A percentile compares a stretch with the other conserved stretches of the same genome.
Conservation (phyloP, 1,284 basidiomycete genomes). For the Thecaphora frezii region DNA sequence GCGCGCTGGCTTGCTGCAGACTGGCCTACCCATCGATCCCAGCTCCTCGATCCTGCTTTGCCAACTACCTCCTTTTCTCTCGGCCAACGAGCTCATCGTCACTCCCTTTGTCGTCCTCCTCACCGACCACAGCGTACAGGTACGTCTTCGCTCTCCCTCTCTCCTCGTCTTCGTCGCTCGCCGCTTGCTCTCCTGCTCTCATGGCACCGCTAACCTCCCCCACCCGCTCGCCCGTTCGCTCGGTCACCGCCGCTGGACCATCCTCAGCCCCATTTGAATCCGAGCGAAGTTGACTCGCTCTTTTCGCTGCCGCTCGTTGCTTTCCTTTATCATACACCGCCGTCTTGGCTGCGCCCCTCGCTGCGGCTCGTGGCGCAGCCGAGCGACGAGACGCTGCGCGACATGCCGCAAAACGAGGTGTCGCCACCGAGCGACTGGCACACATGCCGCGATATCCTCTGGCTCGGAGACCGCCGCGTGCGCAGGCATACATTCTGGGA, state of each 20-base stretch:
- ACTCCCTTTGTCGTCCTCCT: constrained; percentile 51
- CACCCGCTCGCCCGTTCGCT: no score
- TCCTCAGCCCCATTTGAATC: constrained; percentile 25
- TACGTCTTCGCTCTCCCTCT: constrained; percentile 3
- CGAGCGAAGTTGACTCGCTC: constrained; percentile 42
- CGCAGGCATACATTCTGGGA: constrained; percentile 55
- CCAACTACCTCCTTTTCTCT: constrained; percentile 47
- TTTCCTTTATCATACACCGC: constrained; percentile 46
- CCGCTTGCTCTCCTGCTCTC: no score
- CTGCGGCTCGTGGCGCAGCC: constrained; percentile 24
- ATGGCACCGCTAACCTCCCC: no score
- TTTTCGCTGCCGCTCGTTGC: constrained; percentile 49
- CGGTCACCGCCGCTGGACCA: no score
- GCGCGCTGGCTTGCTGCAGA: no score
- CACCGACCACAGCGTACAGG: constrained; percentile 23
- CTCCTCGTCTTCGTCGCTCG: no score
- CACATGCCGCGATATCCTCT: constrained; percentile 46
- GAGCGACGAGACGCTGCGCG: constrained; percentile 18
- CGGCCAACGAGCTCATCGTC: constrained; percentile 54
- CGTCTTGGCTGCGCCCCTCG: constrained; percentile 12
- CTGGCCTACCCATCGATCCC: constrained; percentile 44
- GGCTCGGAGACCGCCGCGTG: constrained; percentile 39
- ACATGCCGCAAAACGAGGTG: constrained; percentile 40
- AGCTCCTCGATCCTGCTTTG: constrained; percentile 40
- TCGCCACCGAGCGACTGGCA: constrained; percentile 52